These are phyloP conservation scores for Pezicula radicicola DNA, from an alignment of 2,329 filamentous ascomycete species.

Conservation along the genomic window DNA sequence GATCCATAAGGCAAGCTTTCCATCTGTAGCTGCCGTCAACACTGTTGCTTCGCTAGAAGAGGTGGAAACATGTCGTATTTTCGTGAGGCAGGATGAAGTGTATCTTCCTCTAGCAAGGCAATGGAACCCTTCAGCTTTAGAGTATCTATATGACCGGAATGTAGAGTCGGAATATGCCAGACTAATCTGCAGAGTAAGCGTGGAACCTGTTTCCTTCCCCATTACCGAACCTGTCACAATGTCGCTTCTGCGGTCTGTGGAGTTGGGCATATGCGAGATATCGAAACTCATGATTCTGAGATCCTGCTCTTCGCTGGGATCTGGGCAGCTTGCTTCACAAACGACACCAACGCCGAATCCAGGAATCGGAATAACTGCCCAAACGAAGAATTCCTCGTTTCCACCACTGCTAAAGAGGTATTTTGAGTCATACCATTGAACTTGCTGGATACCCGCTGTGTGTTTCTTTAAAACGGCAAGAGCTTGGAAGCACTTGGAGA, in stretches of 20 bases:
- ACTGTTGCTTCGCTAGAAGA: slow-evolving; percentile 37
- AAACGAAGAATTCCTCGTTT: slow-evolving; percentile 85
- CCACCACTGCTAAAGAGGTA: slow-evolving; percentile 86
- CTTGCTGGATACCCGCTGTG: slow-evolving; percentile 72
- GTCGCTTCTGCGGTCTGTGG: too few relatives aligned
- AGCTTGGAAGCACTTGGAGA: slow-evolving; percentile 33
- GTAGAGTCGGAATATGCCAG: slow-evolving; percentile 84
- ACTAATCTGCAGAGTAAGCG: slow-evolving; percentile 41
- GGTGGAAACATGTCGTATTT: slow-evolving; percentile 41
- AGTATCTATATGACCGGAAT: slow-evolving; percentile 57
- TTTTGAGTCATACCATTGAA: slow-evolving; percentile 60
- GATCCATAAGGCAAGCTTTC: slow-evolving; percentile 65
- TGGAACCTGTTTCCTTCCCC: too few relatives aligned
- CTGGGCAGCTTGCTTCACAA: slow-evolving; percentile 51
- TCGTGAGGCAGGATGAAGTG: slow-evolving; percentile 73
- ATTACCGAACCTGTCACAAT: too few relatives aligned
- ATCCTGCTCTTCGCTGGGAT: slow-evolving; percentile 55
- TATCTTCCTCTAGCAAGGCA: slow-evolving; percentile 56
- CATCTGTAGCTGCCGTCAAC: slow-evolving; percentile 78
- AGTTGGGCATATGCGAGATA: slow-evolving; percentile 29
- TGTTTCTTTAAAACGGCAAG: slow-evolving; percentile 71
- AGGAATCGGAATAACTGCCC: slow-evolving; percentile 57
- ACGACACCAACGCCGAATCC: slow-evolving; percentile 50
- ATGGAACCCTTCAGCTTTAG: slow-evolving; percentile 36
- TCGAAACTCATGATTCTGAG: slow-evolving; percentile 82